Percentiles rank a stretch among this genome's conserved stretches.
phyloP scores from a whole-genome alignment of 2,329 filamentous ascomycete species.

The Coniella lustricola region DNA sequence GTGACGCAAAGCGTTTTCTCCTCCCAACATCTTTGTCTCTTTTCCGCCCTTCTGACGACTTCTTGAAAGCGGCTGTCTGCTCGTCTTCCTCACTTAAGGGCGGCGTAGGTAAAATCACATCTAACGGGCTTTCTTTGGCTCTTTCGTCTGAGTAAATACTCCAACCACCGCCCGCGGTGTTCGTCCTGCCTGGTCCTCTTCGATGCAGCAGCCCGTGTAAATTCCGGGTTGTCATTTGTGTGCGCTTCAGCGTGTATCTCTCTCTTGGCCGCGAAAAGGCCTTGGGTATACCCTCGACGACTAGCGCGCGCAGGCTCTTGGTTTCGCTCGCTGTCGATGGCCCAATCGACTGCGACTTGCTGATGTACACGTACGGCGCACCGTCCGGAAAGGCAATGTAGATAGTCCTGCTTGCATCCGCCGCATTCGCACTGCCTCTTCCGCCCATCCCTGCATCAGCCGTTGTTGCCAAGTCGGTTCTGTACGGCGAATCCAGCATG shows the following conservation, averaged over 20 bases:
- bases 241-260: slow-evolving; percentile 62
- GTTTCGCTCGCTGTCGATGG: slow-evolving; percentile 42
- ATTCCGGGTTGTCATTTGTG: slow-evolving; percentile 64
- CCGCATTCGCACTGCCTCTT: slow-evolving; percentile 29
- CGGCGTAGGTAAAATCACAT: slow-evolving; percentile 40
- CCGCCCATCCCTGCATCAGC: slow-evolving; percentile 21
- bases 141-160: slow-evolving; percentile 65
- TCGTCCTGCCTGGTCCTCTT: slow-evolving; percentile 62
- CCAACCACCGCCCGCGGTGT: slow-evolving; percentile 71
- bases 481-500: slow-evolving; percentile 75
- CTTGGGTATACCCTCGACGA: slow-evolving; percentile 74
- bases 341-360: slow-evolving; percentile 40
- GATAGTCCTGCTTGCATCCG: slow-evolving; percentile 63
- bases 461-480: slow-evolving; percentile 45
- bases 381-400: slow-evolving; percentile 79
- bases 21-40: slow-evolving; percentile 11
- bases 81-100: slow-evolving; percentile 35
- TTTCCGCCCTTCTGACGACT: background rate
- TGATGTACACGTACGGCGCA: slow-evolving; percentile 66
- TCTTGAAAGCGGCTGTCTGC: slow-evolving; percentile 16
- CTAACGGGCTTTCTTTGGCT: slow-evolving; percentile 47
- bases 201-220: slow-evolving; percentile 62
- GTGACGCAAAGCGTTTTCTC: slow-evolving; percentile 20
- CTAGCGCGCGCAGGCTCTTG: slow-evolving; percentile 60
- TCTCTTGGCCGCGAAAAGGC: slow-evolving; percentile 69